A percentile compares a stretch with the other conserved stretches of the same genome.
phyloP scores from a whole-genome alignment of 495 filamentous ascomycete genomes.

The Immersiella caudata region DNA sequence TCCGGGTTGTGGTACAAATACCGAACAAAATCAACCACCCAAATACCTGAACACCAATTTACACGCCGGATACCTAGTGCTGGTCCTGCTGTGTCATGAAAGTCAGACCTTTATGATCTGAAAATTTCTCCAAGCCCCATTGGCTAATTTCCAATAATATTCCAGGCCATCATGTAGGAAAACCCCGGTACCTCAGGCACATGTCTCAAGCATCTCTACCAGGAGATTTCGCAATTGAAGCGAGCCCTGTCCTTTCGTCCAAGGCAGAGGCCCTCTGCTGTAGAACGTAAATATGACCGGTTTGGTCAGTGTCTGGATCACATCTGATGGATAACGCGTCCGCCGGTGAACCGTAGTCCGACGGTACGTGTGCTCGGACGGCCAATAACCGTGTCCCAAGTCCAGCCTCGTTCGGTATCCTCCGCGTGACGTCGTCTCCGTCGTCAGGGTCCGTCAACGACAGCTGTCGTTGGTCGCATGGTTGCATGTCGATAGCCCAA shows the following conservation, averaged over 20 bases:
- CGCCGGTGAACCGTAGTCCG: background rate
- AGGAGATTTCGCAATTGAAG: slow-evolving; percentile 7
- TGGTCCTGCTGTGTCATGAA: background rate
- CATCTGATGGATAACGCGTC: background rate
- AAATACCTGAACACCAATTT: slow-evolving; percentile 6
- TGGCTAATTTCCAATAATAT: slow-evolving; percentile 2
- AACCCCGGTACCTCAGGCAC: background rate
- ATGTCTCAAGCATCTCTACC: slow-evolving; percentile 5
- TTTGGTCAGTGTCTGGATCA: background rate
- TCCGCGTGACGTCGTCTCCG: background rate
- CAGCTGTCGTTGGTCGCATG: background rate
- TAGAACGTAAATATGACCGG: background rate
- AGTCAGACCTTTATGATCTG: background rate
- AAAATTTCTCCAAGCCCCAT: background rate
- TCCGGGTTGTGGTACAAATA: background rate
- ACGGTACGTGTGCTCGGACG: no score
- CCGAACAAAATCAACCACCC: background rate
- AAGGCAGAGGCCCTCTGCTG: background rate
- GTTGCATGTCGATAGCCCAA: background rate
- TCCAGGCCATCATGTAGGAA: background rate
- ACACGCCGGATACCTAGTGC: slow-evolving; percentile 1
- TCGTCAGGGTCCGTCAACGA: background rate
- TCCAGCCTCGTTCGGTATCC: background rate
- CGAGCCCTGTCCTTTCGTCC: background rate
- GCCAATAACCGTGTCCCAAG: background rate